Conservation (phyloP, 257 asterid species). For the Avicennia marina region DNA sequence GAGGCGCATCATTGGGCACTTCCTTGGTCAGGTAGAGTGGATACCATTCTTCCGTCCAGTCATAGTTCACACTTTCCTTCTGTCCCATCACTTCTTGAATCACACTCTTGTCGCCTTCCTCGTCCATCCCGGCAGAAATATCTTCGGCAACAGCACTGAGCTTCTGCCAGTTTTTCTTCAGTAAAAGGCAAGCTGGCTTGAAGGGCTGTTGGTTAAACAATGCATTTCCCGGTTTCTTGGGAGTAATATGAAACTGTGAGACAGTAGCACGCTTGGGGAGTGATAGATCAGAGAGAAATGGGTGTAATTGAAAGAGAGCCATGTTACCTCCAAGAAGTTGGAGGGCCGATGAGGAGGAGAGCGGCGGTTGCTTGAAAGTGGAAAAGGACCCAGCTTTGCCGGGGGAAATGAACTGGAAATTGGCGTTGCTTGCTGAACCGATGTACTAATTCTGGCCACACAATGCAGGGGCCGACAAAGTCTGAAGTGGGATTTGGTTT, state of each 20-base stretch:
- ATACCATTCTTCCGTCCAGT: conserved; percentile 92
- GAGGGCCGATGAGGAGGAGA: not conserved
- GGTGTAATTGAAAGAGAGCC: conserved; percentile 27
- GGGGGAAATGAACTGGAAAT: not conserved
- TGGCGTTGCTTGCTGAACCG: conserved; percentile 2
- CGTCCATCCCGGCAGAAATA: conserved; percentile 13
- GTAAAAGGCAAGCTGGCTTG: conserved; percentile 4
- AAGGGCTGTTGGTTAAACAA: conserved; percentile 5
- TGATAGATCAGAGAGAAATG: conserved; percentile 8
- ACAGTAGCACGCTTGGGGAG: conserved; percentile 16
- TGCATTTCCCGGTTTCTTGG: conserved; percentile 16
- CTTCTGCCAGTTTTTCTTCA: conserved; percentile 17
- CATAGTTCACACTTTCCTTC: conserved; percentile 43
- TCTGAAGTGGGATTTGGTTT: not conserved
- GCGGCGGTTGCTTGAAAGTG: not conserved
- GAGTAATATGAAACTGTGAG: conserved; percentile 18
- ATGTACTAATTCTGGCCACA: conserved; percentile 23
- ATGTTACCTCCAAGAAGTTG: conserved; percentile 14
- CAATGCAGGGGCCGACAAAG: not conserved
- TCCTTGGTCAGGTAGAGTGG: conserved; percentile 75
- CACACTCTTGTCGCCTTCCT: conserved; percentile 29
- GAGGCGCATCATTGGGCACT: conserved; percentile 85
- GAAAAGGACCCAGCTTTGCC: conserved; percentile 6
- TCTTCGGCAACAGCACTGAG: conserved; percentile 33
- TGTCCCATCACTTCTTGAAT: conserved; percentile 36